Conservation (phyloP, 768 basidiomycete genomes). For the Sporobolomyces phaffii region DNA sequence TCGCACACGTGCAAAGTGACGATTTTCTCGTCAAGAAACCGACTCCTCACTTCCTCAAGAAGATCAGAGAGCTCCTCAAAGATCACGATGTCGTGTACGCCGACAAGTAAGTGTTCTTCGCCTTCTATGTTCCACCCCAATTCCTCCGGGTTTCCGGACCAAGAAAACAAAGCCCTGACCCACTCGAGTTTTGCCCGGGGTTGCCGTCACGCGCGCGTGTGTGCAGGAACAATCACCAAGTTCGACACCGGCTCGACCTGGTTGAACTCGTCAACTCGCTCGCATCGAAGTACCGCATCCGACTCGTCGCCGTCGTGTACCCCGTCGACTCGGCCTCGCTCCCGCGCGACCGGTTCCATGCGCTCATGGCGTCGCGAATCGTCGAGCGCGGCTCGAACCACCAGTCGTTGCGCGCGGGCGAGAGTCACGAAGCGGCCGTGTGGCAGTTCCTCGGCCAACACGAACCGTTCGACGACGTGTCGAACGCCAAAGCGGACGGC, state of each 20-base stretch:
- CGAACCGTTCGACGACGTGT: slow-evolving; percentile 58
- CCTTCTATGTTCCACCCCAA: background rate
- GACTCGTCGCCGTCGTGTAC: slow-evolving; percentile 79
- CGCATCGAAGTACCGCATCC: slow-evolving; percentile 49
- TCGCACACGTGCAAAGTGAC: slow-evolving; percentile 90
- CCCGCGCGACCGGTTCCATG: slow-evolving; percentile 58
- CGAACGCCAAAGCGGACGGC: slow-evolving; percentile 49
- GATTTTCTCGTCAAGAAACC: slow-evolving; percentile 73
- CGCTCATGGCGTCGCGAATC: slow-evolving; percentile 72
- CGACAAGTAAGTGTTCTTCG: slow-evolving; percentile 64
- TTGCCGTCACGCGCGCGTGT: no score
- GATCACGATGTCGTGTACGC: slow-evolving; percentile 76
- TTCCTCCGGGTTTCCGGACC: no score
- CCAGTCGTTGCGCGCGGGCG: slow-evolving; percentile 65
- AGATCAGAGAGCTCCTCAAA: slow-evolving; percentile 60
- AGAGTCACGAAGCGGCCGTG: slow-evolving; percentile 69
- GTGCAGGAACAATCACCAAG: slow-evolving; percentile 86
- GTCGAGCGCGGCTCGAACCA: slow-evolving; percentile 72
- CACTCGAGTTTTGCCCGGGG: no score
- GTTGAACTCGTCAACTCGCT: slow-evolving; percentile 53
- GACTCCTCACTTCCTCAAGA: slow-evolving; percentile 51
- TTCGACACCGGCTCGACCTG: slow-evolving; percentile 68
- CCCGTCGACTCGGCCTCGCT: slow-evolving; percentile 51
- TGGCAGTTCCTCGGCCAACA: slow-evolving; percentile 66
- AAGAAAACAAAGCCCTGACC: no score